phyloP scores from a whole-genome alignment of 2,329 filamentous ascomycete genomes.

The Arachnomyces sp. region DNA sequence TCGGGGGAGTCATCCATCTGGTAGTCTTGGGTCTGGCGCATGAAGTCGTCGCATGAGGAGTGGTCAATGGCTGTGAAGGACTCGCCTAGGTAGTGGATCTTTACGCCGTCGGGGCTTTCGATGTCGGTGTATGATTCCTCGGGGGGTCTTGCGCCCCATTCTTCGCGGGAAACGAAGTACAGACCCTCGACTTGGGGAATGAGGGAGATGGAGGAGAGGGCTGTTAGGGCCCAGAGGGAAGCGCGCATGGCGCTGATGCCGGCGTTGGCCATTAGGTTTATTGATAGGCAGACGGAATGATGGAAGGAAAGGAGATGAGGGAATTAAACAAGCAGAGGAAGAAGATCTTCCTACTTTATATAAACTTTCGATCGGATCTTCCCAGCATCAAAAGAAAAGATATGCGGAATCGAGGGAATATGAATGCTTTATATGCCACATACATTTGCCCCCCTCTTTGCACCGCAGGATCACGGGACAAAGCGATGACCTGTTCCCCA shows the following conservation, averaged over 20 bases:
- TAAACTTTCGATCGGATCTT: too few relatives aligned
- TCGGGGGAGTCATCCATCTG: constrained; percentile 1
- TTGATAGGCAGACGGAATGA: too few relatives aligned
- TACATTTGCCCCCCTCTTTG: too few relatives aligned
- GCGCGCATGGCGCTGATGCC: background rate
- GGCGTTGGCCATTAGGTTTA: too few relatives aligned
- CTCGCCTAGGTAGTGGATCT: constrained; percentile 5
- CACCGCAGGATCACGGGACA: too few relatives aligned
- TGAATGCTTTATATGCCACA: too few relatives aligned
- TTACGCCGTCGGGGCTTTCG: constrained; percentile 2
- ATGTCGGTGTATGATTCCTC: background rate
- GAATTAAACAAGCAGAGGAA: too few relatives aligned
- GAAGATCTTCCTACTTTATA: too few relatives aligned
- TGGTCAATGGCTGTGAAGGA: background rate
- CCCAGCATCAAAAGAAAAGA: too few relatives aligned
- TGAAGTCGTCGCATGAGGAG: constrained; percentile 2
- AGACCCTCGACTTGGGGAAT: constrained; percentile 3
- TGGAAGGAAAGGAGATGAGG: too few relatives aligned
- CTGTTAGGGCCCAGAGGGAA: constrained; percentile 1
- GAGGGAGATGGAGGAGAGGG: constrained; percentile 1
- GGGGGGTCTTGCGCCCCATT: constrained; percentile 1
- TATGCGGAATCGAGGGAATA: too few relatives aligned
- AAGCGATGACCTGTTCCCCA: too few relatives aligned
- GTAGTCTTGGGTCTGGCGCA: constrained; percentile 1
- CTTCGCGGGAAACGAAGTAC: constrained; percentile 4